These are phyloP conservation scores for Xylariales sp. DNA, from an alignment of 2,329 filamentous ascomycete genomes.

Conservation along the genomic window DNA sequence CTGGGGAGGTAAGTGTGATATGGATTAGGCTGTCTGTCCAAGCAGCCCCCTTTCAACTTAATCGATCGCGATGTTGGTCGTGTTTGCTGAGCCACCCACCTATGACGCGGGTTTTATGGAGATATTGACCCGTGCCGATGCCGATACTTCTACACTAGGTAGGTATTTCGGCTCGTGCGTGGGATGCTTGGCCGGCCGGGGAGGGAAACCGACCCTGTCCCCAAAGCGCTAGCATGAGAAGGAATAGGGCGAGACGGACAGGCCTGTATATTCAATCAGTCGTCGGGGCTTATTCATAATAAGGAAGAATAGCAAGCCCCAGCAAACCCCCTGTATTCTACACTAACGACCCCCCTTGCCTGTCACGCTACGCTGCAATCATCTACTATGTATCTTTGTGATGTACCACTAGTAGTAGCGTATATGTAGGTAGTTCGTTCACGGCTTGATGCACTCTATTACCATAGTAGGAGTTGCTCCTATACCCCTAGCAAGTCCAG, in stretches of 20 bases:
- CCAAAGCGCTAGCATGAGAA: slow-evolving; percentile 7
- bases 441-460: too few species aligned
- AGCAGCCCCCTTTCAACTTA: slow-evolving; percentile 6
- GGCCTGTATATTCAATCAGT: too few species aligned
- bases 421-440: background rate
- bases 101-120: slow-evolving; percentile 24
- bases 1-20: background rate
- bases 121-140: slow-evolving; percentile 23
- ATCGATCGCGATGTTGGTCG: slow-evolving; percentile 1
- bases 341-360: slow-evolving; percentile 1
- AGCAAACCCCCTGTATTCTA: slow-evolving; percentile 2
- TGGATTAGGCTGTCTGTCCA: background rate
- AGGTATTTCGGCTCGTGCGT: slow-evolving; percentile 17
- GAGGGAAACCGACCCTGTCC: slow-evolving; percentile 15
- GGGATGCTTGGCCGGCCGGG: slow-evolving; percentile 11
- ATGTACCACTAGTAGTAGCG: background rate
- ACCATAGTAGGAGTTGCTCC: background rate
- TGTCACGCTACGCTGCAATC: too few species aligned
- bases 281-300: too few species aligned
- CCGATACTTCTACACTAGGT: background rate
- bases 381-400: background rate
- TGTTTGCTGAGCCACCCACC: background rate
- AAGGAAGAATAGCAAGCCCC: background rate
- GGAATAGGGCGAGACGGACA: slow-evolving; percentile 8
- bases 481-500: background rate